These are phyloP conservation scores for Fusarium subglutinans DNA, from an alignment of 2,329 filamentous ascomycete species.

Conservation along the genomic window DNA sequence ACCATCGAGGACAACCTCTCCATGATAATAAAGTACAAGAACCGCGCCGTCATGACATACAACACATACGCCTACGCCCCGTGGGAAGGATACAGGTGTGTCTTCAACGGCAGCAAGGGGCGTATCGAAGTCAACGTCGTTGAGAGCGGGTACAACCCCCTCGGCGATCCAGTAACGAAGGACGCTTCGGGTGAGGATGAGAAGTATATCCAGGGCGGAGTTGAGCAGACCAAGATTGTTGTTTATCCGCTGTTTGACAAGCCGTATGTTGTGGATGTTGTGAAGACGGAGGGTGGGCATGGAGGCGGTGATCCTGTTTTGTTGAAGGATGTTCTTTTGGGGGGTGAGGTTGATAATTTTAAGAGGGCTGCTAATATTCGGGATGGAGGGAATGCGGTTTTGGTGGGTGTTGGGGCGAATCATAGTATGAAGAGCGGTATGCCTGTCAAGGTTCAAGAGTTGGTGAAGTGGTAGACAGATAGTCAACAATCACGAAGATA, in stretches of 20 bases:
- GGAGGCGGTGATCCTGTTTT: constrained; percentile 66
- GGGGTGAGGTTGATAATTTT: constrained; percentile 59
- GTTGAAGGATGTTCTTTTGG: constrained; percentile 65
- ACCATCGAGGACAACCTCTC: constrained; percentile 72
- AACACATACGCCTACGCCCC: constrained; percentile 68
- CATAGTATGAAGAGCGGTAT: constrained; percentile 54
- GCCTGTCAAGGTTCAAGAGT: constrained; percentile 37
- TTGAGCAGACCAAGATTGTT: constrained; percentile 54
- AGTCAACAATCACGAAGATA: not conserved
- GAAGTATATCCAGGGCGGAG: constrained; percentile 37
- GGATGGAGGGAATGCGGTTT: constrained; percentile 66
- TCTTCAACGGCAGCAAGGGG: constrained; percentile 67
- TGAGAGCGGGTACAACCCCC: constrained; percentile 68
- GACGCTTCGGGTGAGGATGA: constrained; percentile 55
- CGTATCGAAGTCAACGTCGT: constrained; percentile 69
- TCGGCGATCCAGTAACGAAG: constrained; percentile 57
- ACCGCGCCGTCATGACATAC: constrained; percentile 67
- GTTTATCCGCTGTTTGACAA: constrained; percentile 65
- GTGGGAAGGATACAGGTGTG: constrained; percentile 67
- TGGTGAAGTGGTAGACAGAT: constrained; percentile 26
- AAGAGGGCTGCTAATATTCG: constrained; percentile 64
- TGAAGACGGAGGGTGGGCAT: constrained; percentile 62
- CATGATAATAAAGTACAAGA: constrained; percentile 65
- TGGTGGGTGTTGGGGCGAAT: constrained; percentile 69
- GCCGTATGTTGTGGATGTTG: constrained; percentile 64